Evolutionary conservation across 108 stramenopile species (phyloP).

Genomic region (Nannochloropsis gaditana): DNA sequence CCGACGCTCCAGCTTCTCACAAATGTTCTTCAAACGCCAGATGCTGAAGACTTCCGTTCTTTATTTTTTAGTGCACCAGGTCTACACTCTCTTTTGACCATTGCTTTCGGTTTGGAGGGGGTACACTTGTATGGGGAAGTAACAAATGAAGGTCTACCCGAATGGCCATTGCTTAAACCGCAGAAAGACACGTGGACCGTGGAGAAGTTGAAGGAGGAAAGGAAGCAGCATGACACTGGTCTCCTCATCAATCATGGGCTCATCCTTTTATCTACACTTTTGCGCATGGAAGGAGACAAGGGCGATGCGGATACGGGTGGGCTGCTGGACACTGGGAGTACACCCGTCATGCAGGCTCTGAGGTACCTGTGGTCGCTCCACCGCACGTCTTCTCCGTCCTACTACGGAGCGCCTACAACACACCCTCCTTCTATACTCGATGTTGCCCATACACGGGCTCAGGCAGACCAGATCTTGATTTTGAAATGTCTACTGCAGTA

Average conservation of each 20-base stretch:
- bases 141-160: not conserved
- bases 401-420: not conserved
- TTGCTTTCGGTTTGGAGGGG: not conserved
- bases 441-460: not conserved
- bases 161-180: not conserved
- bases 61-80: not conserved
- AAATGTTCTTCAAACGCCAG: not conserved
- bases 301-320: not conserved
- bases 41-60: not conserved
- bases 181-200: not conserved
- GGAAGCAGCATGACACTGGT: not conserved
- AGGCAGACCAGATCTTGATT: conserved; percentile 1
- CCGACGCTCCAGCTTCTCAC: not conserved
- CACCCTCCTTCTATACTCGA: not conserved
- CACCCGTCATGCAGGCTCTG: not conserved
- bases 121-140: not conserved
- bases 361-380: not conserved
- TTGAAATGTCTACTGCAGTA: not conserved
- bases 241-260: not conserved
- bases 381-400: not conserved
- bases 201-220: conserved; percentile 14
- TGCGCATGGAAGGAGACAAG: not conserved
- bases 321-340: not conserved
- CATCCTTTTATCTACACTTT: not conserved
- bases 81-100: not conserved